Evolutionary conservation across 306 rosid species (phyloP), one percentile per base, ranked within the genome.

Genomic region (Cyamopsis tetragonoloba): DNA sequence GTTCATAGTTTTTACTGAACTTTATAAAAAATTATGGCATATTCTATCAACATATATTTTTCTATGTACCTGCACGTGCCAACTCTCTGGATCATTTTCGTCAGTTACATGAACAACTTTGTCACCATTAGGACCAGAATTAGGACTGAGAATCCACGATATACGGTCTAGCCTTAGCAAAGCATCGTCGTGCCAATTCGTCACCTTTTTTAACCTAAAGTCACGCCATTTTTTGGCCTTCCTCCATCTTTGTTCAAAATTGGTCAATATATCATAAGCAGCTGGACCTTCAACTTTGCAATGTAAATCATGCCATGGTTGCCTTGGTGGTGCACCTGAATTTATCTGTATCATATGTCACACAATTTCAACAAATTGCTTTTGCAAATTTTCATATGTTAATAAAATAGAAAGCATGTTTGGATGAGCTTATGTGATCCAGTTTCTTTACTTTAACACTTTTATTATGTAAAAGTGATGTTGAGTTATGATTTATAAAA

Each of bases 251-350:
- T 88, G 95, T 55, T 88, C 95, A 64, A 88, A 88, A 51, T 83
- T 85, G 22, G 81, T 81, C 58, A 88, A 57, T 73, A 88, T 75
- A 80, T 88, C 95, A 59, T 85, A 88, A 32, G 95, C 95, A 50
- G 95, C 95, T 18, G 91, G 95, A 66, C 95, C 95, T 69, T 88
- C 95, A 31, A 88, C 41, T 70, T 85, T 88, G 75, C 95, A 85
- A 39, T 80, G 85, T 11, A 80, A 48, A 59, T 80, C 85, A 72
- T 80, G 85, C 85, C 85, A 80, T 9, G 95, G 95, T 22, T 88
- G 76, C 76, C 95, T 88, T 67, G 87, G 95, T 67, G 87, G 95
- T 24, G 79, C 91, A 26, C 12, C 5, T 0, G 69, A n/a, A 57
- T 7, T 72, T 12, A 74, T 2, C 89, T 85, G 82, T 47, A 66